Conservation (phyloP, 768 basidiomycete species). For the Termitomyces sp. region DNA sequence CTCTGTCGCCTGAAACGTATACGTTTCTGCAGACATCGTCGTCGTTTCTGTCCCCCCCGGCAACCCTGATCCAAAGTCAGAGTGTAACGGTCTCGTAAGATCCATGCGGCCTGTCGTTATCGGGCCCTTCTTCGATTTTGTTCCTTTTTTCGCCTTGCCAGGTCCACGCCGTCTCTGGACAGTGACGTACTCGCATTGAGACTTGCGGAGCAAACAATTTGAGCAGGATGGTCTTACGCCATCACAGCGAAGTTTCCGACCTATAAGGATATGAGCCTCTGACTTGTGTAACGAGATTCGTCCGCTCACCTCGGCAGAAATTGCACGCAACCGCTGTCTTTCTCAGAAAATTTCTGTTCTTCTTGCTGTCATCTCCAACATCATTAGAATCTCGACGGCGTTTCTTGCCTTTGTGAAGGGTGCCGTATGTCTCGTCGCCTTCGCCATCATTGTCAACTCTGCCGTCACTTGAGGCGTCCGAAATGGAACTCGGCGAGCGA, state of each 20-base stretch:
- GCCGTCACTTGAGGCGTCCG: conserved; percentile 16
- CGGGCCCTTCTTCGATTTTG: conserved; percentile 34
- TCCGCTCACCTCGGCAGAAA: conserved; percentile 63
- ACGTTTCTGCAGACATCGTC: conserved; percentile 23
- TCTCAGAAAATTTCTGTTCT: conserved; percentile 23
- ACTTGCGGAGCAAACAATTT: conserved; percentile 52
- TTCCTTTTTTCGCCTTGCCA: conserved; percentile 66
- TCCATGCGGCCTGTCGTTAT: conserved; percentile 13
- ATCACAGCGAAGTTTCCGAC: conserved; percentile 72
- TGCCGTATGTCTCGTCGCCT: conserved; percentile 16
- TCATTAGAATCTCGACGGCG: conserved; percentile 21
- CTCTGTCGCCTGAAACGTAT: conserved; percentile 23
- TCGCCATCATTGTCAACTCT: conserved; percentile 19
- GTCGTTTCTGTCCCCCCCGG: conserved; percentile 12
- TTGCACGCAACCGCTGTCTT: conserved; percentile 68
- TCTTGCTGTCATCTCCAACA: conserved; percentile 19
- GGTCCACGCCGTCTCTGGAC: conserved; percentile 60
- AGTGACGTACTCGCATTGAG: conserved; percentile 48
- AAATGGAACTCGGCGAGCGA: conserved; percentile 15
- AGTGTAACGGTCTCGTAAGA: conserved; percentile 9
- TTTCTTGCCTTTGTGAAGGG: conserved; percentile 23
- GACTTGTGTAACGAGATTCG: neutral
- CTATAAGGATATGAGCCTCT: conserved; percentile 25
- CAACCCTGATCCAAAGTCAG: conserved; percentile 12
- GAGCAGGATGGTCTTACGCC: conserved; percentile 57